Evolutionary conservation across 805 yeast species (phyloP).

Genomic region (Ogataea wickerhamii): DNA sequence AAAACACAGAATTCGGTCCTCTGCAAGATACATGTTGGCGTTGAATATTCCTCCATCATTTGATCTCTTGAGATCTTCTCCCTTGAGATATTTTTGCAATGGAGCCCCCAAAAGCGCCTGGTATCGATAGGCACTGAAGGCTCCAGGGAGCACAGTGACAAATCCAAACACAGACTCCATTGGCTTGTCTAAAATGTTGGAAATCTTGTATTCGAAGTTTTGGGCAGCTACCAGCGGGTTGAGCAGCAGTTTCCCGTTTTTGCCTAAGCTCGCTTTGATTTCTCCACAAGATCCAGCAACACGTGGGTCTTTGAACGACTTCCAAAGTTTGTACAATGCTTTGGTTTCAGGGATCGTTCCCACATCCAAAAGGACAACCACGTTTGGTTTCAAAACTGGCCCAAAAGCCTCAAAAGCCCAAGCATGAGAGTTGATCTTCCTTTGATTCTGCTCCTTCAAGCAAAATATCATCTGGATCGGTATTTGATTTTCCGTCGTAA

Average conservation of each 20-base stretch:
- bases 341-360: slow-evolving; percentile 89
- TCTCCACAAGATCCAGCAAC: slow-evolving; percentile 99
- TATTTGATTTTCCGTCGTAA: slow-evolving; percentile 59
- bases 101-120: slow-evolving; percentile 83
- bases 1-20: slow-evolving; percentile 92
- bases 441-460: slow-evolving; percentile 81
- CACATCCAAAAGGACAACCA: slow-evolving; percentile 83
- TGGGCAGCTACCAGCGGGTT: slow-evolving; percentile 96
- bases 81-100: slow-evolving; percentile 83
- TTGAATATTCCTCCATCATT: slow-evolving; percentile 78
- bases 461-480: slow-evolving; percentile 91
- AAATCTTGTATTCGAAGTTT: slow-evolving; percentile 94
- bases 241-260: slow-evolving; percentile 41
- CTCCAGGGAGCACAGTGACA: slow-evolving; percentile 93
- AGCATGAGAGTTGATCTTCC: slow-evolving; percentile 91
- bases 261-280: slow-evolving; percentile 80
- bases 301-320: slow-evolving; percentile 67
- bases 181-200: slow-evolving; percentile 92
- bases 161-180: slow-evolving; percentile 94
- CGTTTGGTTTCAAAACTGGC: slow-evolving; percentile 74
- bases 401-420: slow-evolving; percentile 97
- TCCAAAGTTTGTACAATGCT: slow-evolving; percentile 87
- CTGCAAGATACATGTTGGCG: slow-evolving; percentile 95
- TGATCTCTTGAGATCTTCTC: slow-evolving; percentile 71
- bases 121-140: slow-evolving; percentile 91